Evolutionary conservation across 345 rosid genomes (phyloP).

Genomic region (Populus deltoides): DNA sequence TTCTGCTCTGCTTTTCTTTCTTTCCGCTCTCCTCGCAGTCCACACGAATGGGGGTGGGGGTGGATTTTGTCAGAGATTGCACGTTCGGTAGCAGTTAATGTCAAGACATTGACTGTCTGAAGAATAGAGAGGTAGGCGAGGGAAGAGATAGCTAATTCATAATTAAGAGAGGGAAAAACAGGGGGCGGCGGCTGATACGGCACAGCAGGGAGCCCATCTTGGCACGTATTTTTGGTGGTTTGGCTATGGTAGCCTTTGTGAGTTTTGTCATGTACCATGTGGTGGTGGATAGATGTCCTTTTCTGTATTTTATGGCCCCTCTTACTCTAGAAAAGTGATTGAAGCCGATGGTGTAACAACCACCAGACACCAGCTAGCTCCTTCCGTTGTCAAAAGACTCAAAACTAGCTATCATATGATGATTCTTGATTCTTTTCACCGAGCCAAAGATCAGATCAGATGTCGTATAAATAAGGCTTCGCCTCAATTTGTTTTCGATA

Average conservation of each 20-base stretch:
- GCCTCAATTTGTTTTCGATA: too few species aligned
- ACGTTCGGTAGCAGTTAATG: constrained; percentile 28
- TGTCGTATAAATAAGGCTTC: not conserved
- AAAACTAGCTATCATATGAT: not conserved
- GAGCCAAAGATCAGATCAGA: not conserved
- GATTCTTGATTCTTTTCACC: not conserved
- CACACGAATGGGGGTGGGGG: constrained; percentile 40
- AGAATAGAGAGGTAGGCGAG: not conserved
- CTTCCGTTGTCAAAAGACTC: not conserved
- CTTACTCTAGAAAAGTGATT: too few species aligned
- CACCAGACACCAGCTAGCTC: not conserved
- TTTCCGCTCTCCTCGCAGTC: not conserved
- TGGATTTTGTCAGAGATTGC: constrained; percentile 34
- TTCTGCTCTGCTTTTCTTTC: too few species aligned
- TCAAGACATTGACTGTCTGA: constrained; percentile 5
- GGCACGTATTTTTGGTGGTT: not conserved
- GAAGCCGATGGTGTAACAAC: not conserved
- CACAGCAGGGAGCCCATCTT: not conserved
- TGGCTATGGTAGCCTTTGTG: too few species aligned
- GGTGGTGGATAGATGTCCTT: not conserved
- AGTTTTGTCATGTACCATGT: not conserved
- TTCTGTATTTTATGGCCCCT: too few species aligned
- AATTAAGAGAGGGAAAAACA: not conserved
- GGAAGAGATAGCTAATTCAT: not conserved
- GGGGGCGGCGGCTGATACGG: not conserved